A percentile compares a stretch with the other conserved stretches of the same genome.
Evolutionary conservation across 2,329 filamentous ascomycete genomes (phyloP).

Genomic region (Sporothrix mexicana): DNA sequence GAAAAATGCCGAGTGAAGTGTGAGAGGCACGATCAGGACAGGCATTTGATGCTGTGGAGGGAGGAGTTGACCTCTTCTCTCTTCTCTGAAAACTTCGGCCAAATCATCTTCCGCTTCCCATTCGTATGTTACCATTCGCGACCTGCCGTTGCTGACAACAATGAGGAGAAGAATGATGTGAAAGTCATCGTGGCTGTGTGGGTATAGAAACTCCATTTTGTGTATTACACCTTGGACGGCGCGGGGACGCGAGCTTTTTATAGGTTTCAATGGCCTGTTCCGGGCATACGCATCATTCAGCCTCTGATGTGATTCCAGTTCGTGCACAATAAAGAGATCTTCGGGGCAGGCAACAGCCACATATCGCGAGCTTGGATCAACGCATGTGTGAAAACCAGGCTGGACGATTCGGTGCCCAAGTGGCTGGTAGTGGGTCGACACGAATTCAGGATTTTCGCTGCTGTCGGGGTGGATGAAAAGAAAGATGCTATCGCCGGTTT

Average conservation of each 20-base stretch:
- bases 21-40: conserved; percentile 73
- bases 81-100: conserved; percentile 51
- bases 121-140: conserved; percentile 63
- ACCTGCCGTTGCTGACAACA: conserved; percentile 54
- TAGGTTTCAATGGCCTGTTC: conserved; percentile 59
- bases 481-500: conserved; percentile 76
- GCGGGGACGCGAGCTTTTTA: conserved; percentile 56
- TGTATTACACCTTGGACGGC: conserved; percentile 74
- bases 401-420: conserved; percentile 63
- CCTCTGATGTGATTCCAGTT: conserved; percentile 63
- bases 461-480: conserved; percentile 65
- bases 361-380: conserved; percentile 76
- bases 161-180: conserved; percentile 79
- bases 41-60: conserved; percentile 64
- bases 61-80: conserved; percentile 57
- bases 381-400: conserved; percentile 70
- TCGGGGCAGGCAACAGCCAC: conserved; percentile 74
- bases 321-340: conserved; percentile 72
- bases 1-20: conserved; percentile 72
- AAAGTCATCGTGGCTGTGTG: conserved; percentile 67
- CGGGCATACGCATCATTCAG: conserved; percentile 58
- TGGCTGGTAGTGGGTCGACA: conserved; percentile 63
- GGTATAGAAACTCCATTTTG: conserved; percentile 84
- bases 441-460: conserved; percentile 62
- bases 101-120: conserved; percentile 63